Evolutionary conservation across 2,329 filamentous ascomycete genomes (phyloP), one percentile per base, ranked within the genome.

Genomic region (Aspergillus caelatus): DNA sequence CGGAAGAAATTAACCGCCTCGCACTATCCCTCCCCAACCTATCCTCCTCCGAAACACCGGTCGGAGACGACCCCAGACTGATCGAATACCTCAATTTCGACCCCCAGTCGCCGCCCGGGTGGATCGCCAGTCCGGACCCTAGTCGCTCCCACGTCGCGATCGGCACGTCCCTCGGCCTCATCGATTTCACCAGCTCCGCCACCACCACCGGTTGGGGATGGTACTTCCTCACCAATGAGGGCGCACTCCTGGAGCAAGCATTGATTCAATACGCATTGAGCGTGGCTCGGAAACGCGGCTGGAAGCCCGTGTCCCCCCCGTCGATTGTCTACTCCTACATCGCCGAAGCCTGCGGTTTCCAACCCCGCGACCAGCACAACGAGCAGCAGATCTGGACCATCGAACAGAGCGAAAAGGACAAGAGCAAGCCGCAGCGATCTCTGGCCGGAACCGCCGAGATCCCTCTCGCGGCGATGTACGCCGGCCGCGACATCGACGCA

Each of bases 161-260:
- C 70, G 95, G 95, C 36, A 84, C 88, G 5, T 88, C 93, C 73
- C 86, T 99, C n/a, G 89, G 90, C 39, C 85, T 99, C n/a, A 83
- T 99, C 58, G 94, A 99, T 80, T 97, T 99, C 74, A 84, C 90
- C 6, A 89, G 86, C 63, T 93, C 93, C 6, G 90, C 90, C 2
- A 88, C 86, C n/a, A 89, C 92, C 1, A 92, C 90, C 4, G 95
- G 95, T 43, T 99, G 94, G 94, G 95, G 95, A 1, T 99, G 93
- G 92, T 99, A 99, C 81, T 98, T 93, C 79, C 87, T 99, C 12
- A 83, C 92, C n/a, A 92, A 94, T 74, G 94, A 96, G 73, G 95
- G 89, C 10, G 94, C 94, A 0, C 87, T 95, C 76, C 86, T 99
- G n/a, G 95, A 99, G 79, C 94, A 98, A 75, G 95, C 95, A 0